These are phyloP conservation scores for Fusarium palustre DNA, from an alignment of 2,329 filamentous ascomycete genomes.

Conservation along the genomic window DNA sequence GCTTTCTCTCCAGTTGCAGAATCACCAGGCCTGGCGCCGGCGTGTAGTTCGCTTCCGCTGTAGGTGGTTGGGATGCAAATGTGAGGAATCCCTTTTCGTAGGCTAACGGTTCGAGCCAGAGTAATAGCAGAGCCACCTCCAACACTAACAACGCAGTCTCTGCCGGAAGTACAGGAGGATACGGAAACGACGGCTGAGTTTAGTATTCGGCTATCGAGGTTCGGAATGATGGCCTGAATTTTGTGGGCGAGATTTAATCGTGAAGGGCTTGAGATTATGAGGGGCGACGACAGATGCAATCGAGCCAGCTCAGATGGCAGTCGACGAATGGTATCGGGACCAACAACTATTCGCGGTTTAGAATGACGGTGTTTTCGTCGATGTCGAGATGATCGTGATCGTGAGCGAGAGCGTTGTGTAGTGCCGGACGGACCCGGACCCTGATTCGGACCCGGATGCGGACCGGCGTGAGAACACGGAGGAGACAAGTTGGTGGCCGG, in stretches of 20 bases:
- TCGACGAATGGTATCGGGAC: constrained; percentile 49
- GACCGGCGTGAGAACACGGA: constrained; percentile 13
- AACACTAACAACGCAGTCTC: constrained; percentile 70
- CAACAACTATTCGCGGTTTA: constrained; percentile 52
- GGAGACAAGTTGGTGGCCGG: constrained; percentile 36
- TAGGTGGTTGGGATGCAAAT: constrained; percentile 71
- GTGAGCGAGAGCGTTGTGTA: constrained; percentile 10
- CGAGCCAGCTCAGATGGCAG: constrained; percentile 52
- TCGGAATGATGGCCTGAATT: constrained; percentile 52
- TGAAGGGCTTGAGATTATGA: constrained; percentile 56
- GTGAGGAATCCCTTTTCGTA: constrained; percentile 65
- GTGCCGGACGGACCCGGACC: constrained; percentile 2
- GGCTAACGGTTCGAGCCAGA: constrained; percentile 66
- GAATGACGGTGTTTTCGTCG: constrained; percentile 11
- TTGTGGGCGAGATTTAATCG: constrained; percentile 51
- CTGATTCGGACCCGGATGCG: constrained; percentile 1
- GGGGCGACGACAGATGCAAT: constrained; percentile 49
- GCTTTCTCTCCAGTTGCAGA: constrained; percentile 1
- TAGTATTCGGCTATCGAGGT: constrained; percentile 50
- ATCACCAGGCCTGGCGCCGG: not conserved
- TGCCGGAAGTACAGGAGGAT: constrained; percentile 47
- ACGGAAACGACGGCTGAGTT: constrained; percentile 49
- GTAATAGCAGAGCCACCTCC: constrained; percentile 73
- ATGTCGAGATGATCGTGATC: not conserved
- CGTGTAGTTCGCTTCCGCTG: constrained; percentile 67